Conservation (phyloP, 2,329 filamentous ascomycete genomes). For the Leptodontidium sp. region DNA sequence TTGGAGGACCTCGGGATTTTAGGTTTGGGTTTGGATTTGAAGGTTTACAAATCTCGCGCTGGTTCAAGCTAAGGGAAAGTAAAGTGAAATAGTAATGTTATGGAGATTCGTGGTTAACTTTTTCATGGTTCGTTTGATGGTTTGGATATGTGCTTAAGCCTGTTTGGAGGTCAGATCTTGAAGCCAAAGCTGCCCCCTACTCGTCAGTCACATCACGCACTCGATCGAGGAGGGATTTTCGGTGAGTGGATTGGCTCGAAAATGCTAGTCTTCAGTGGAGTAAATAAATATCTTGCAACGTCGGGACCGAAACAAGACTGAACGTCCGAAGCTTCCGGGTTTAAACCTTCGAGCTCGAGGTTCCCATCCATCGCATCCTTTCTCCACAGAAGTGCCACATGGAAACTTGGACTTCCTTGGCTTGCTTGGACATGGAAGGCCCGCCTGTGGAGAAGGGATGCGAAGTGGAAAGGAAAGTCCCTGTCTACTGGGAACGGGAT, state of each 20-base stretch:
- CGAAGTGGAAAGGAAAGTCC: background rate
- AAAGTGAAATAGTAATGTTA: background rate
- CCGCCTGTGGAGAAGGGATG: background rate
- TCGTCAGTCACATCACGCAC: background rate
- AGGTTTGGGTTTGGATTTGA: too few relatives aligned
- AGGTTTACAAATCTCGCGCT: background rate
- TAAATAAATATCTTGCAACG: background rate
- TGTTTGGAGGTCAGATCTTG: slow-evolving; percentile 13
- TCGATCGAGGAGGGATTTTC: background rate
- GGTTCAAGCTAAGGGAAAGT: background rate
- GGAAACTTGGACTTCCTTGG: slow-evolving; percentile 7
- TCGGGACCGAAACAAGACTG: slow-evolving; percentile 1
- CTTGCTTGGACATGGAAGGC: background rate
- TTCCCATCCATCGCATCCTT: slow-evolving; percentile 8
- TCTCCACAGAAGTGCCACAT: slow-evolving; percentile 7
- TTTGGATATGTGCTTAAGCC: slow-evolving; percentile 1
- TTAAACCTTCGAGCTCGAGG: background rate
- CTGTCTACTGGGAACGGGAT: background rate
- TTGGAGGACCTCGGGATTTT: background rate
- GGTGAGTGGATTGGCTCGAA: background rate
- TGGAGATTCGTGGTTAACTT: background rate
- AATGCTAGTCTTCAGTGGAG: background rate
- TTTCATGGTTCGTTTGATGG: background rate
- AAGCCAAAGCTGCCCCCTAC: background rate
- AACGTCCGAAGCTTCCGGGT: background rate